phyloP scores from a whole-genome alignment of 257 asterid species.

The Solanum rostratum region DNA sequence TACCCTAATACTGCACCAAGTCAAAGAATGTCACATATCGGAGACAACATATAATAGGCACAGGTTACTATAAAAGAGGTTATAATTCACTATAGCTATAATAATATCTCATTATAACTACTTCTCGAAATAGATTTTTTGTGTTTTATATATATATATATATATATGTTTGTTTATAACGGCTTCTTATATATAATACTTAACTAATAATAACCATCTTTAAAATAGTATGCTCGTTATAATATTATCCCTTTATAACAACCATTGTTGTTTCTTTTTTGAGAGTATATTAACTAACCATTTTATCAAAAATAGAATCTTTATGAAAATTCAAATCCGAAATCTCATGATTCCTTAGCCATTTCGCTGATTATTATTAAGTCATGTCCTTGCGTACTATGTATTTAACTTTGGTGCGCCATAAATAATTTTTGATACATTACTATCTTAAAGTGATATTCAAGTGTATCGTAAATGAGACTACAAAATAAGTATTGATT shows the following conservation, averaged over 20 bases:
- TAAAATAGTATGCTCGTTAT: not conserved
- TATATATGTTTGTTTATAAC: not conserved
- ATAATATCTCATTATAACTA: not conserved
- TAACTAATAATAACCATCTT: not conserved
- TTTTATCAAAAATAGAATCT: not conserved
- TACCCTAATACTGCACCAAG: too few species aligned
- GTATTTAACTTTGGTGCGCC: too few species aligned
- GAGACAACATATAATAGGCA: accelerated
- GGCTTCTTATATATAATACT: not conserved
- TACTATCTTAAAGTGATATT: not conserved
- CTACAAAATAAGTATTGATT: not conserved
- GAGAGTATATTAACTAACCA: not conserved
- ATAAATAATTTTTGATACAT: too few species aligned
- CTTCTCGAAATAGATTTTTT: not conserved
- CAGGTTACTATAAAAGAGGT: not conserved
- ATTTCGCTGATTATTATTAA: not conserved
- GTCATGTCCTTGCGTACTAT: not conserved
- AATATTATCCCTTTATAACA: not conserved
- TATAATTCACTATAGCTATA: not conserved
- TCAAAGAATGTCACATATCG: too few species aligned
- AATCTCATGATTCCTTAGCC: not conserved
- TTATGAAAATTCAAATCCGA: not conserved
- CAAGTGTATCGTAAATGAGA: not conserved
- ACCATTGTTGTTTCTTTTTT: not conserved
- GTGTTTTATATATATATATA: not conserved